A percentile compares a stretch with the other conserved stretches of the same genome.
These are phyloP conservation scores for Pistacia integerrima DNA, from an alignment of 345 rosid genomes.

Conservation along the genomic window DNA sequence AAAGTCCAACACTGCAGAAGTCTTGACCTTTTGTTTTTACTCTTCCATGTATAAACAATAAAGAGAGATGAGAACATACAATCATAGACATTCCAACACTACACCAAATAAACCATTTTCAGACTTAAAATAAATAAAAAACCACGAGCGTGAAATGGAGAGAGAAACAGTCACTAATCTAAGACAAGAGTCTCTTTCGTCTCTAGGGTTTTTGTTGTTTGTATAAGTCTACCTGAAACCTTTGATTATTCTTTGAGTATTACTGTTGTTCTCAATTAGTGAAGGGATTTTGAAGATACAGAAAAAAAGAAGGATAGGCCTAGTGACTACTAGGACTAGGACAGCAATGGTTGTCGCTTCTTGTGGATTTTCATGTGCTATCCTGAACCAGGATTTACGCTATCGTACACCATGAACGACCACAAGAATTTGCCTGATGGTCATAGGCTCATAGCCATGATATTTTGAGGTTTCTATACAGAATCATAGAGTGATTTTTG, in stretches of 20 bases:
- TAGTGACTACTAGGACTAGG: conserved; percentile 25
- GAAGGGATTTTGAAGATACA: conserved; percentile 22
- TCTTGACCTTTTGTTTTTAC: conserved; percentile 6
- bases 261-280: conserved; percentile 23
- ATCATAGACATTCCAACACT: conserved; percentile 7
- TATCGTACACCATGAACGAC: conserved; percentile 15
- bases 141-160: conserved; percentile 7
- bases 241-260: conserved; percentile 25
- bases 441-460: conserved; percentile 19
- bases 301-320: conserved; percentile 18
- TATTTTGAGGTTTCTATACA: conserved; percentile 11
- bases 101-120: conserved; percentile 8
- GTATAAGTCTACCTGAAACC: conserved; percentile 22
- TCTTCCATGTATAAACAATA: conserved; percentile 2
- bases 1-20: conserved; percentile 22
- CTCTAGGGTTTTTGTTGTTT: conserved; percentile 47
- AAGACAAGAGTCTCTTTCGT: conserved; percentile 24
- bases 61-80: conserved; percentile 2
- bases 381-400: conserved; percentile 17
- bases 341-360: conserved; percentile 27
- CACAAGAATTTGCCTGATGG: conserved; percentile 19
- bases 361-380: conserved; percentile 18
- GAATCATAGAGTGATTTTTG: conserved; percentile 11
- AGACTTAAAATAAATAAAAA: neutral
- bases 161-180: conserved; percentile 11